Evolutionary conservation across 371 early-diverging fungal species (phyloP).

Genomic region (Apophysomyces variabilis): DNA sequence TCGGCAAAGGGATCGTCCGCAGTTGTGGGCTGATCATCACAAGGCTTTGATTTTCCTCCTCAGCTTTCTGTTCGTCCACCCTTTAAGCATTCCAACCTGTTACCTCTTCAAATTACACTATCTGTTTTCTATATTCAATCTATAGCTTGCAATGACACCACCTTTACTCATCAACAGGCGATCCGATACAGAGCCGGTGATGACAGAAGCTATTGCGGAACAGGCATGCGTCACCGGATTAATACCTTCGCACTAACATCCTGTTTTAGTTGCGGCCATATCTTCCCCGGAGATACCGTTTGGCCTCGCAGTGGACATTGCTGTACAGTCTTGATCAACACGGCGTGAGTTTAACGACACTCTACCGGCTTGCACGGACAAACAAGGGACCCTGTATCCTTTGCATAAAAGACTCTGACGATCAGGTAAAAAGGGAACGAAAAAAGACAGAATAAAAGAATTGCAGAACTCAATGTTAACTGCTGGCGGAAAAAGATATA

Average conservation of each 20-base stretch:
- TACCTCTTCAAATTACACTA: neutral
- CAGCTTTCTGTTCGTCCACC: neutral
- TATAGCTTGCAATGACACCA: constrained; percentile 34
- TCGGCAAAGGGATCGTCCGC: too few species aligned
- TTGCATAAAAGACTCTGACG: constrained; percentile 71
- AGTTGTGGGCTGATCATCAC: too few species aligned
- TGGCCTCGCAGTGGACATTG: constrained; percentile 75
- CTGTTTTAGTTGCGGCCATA: constrained; percentile 42
- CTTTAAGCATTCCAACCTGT: neutral
- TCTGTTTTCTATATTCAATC: neutral
- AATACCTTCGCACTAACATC: neutral
- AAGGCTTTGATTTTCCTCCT: too few species aligned
- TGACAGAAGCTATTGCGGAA: constrained; percentile 53
- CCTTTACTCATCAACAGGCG: constrained; percentile 44
- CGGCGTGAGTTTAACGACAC: constrained; percentile 84
- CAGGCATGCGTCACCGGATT: constrained; percentile 36
- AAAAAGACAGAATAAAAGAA: neutral
- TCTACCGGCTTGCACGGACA: constrained; percentile 64
- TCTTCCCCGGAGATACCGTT: constrained; percentile 68
- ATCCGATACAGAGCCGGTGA: constrained; percentile 49
- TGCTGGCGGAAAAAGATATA: constrained; percentile 64
- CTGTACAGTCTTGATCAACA: constrained; percentile 92
- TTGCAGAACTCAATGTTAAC: neutral
- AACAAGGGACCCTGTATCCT: constrained; percentile 73
- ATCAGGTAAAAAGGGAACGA: constrained; percentile 51